Base-by-base conservation (phyloP, 164 flowering plant species). In the Cinnamomum chago region DNA sequence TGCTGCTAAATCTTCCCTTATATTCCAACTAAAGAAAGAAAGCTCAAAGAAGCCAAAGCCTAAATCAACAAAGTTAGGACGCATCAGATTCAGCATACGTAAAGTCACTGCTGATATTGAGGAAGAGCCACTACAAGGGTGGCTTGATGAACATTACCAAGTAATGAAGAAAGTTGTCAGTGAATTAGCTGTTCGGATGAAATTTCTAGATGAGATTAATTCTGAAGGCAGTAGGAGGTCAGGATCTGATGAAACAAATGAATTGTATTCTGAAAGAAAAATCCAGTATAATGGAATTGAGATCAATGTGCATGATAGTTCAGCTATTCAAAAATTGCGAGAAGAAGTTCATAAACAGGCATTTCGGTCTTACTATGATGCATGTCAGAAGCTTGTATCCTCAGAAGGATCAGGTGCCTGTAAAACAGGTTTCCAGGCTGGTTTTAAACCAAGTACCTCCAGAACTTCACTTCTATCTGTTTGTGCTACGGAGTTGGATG, bases 41-140 rank as follows among this genome's bases (percentile, higher is more conserved):
- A 84, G 79, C 74, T 71, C 87, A 68, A 96, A 91, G 75, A 73
- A 85, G 22, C 84, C 86, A 79, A 92, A 85, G 73, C 70, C 89
- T 35, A 83, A 84, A 78, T 85, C 93, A 65, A 62, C 82, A 67
- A 90, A 90, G 79, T 76, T 90, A 82, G 98, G 97, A 33, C 70
- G 91, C 77, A 72, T 96, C 65, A 92, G 82, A 82, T 92, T 94
- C 73, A 84, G 87, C 77, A 85, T 96, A 76, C 92, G 97, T 47
- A 91, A 90, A 76, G 78, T 96, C 25, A 90, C 86, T 72, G 92
- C 90, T 79, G 94, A 92, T 67, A 92, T 96, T 71, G 99, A 96
- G 82, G 99, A 96, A 84, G 98, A 96, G 81, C 99, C 99, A 50
- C 62, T 96, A 68, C 99, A 96, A 74, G 99, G 99, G 70, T 96